Evolutionary conservation across 768 basidiomycete genomes (phyloP).

Genomic region (Suillus ampliporus): DNA sequence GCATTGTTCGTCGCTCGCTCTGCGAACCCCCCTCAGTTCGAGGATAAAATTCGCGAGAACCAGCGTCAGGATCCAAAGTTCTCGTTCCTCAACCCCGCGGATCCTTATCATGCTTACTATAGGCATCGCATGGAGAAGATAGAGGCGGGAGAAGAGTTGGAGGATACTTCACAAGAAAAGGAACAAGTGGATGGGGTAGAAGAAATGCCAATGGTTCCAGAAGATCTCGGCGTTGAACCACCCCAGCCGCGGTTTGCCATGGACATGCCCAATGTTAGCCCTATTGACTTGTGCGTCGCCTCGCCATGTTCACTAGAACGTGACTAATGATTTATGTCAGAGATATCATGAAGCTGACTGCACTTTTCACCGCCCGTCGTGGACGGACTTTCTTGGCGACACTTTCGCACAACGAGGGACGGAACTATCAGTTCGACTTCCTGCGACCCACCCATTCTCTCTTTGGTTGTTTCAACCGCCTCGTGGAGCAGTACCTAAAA

Average conservation of each 20-base stretch:
- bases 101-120: conserved; percentile 99
- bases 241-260: conserved; percentile 82
- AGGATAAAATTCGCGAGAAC: conserved; percentile 96
- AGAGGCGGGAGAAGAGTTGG: conserved; percentile 72
- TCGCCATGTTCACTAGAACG: conserved; percentile 1
- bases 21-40: conserved; percentile 91
- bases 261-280: conserved; percentile 84
- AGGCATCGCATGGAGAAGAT: conserved; percentile 89
- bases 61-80: conserved; percentile 98
- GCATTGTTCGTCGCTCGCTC: conserved; percentile 91
- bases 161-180: conserved; percentile 58
- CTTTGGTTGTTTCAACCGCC: conserved; percentile 94
- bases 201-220: conserved; percentile 40
- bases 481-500: conserved; percentile 96
- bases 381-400: conserved; percentile 86
- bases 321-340: conserved; percentile 44
- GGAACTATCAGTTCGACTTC: conserved; percentile 98
- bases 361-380: conserved; percentile 91
- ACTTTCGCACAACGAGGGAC: conserved; percentile 86
- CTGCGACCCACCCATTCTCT: conserved; percentile 94
- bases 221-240: conserved; percentile 78
- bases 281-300: conserved; percentile 85
- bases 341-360: conserved; percentile 95
- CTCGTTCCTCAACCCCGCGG: conserved; percentile 95
- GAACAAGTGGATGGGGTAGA: conserved; percentile 43